Conservation (phyloP, 208 protist species). For the Leishmania lainsoni region DNA sequence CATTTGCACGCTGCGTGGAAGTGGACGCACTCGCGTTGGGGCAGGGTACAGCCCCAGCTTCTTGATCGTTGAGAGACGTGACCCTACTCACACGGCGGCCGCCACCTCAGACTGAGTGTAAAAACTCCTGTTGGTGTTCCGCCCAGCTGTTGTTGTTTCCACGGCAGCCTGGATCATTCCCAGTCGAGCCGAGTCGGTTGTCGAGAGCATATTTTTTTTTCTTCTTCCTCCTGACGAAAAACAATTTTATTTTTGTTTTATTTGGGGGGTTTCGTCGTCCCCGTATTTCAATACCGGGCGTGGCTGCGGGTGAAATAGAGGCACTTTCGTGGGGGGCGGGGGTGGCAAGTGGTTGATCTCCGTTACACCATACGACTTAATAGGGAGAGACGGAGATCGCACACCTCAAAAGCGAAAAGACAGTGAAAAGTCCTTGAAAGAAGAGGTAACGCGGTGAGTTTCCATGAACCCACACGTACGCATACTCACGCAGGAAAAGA, state of each 20-base stretch:
- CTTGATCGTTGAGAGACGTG: background rate
- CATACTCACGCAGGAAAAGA: background rate
- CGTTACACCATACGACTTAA: background rate
- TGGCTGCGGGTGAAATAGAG: background rate
- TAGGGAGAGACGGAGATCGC: background rate
- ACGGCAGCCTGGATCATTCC: background rate
- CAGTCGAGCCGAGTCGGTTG: background rate
- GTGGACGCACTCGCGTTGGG: background rate
- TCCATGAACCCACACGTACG: background rate
- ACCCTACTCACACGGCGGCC: background rate
- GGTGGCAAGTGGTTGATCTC: background rate
- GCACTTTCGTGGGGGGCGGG: too few species aligned
- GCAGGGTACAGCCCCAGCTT: background rate
- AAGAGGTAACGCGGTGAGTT: background rate
- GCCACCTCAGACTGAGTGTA: background rate
- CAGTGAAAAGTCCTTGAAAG: background rate
- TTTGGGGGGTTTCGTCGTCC: background rate
- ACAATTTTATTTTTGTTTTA: too few species aligned
- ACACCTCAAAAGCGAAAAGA: background rate
- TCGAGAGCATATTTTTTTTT: background rate
- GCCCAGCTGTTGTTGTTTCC: background rate
- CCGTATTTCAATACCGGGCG: background rate
- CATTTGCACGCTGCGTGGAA: background rate
- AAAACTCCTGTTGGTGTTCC: too few species aligned
- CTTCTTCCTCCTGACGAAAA: background rate